phyloP scores from a whole-genome alignment of 2,329 filamentous ascomycete genomes.

The Chalaropsis ovoidea region DNA sequence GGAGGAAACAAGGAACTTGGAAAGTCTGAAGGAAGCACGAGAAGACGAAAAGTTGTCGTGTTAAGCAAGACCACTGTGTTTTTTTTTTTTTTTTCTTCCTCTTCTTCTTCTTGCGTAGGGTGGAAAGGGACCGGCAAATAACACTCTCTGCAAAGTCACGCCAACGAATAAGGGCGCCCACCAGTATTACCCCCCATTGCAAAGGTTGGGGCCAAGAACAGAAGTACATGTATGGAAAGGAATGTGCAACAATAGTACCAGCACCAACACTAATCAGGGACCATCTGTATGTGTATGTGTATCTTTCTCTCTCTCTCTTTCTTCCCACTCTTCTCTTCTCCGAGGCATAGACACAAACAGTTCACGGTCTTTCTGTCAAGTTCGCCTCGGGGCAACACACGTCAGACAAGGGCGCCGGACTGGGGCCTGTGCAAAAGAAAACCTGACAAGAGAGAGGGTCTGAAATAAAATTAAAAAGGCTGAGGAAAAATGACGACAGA shows the following conservation, averaged over 20 bases:
- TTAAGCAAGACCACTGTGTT: neutral
- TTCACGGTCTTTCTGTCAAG: constrained; percentile 13
- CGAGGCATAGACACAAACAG: constrained; percentile 8
- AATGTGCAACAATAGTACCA: no score
- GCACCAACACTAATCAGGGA: no score
- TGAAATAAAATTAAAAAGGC: neutral
- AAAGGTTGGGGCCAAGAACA: no score
- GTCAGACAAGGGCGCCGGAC: constrained; percentile 9
- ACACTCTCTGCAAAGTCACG: neutral
- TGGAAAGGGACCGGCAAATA: constrained; percentile 3
- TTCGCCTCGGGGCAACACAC: constrained; percentile 9
- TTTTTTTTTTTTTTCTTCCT: neutral
- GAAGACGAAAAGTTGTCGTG: neutral
- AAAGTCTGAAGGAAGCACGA: neutral
- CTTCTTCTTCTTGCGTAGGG: neutral
- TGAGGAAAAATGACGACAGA: neutral
- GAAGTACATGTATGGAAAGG: no score
- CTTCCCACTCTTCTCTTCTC: neutral
- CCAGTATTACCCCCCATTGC: no score
- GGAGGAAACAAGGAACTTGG: constrained; percentile 14
- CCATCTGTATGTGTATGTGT: no score
- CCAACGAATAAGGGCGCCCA: no score
- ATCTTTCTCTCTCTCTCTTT: neutral
- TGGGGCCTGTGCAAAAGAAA: constrained; percentile 6
- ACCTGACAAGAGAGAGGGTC: neutral